Base-by-base conservation (phyloP, 371 early-diverging fungal species). In the Scutellospora calospora region DNA sequence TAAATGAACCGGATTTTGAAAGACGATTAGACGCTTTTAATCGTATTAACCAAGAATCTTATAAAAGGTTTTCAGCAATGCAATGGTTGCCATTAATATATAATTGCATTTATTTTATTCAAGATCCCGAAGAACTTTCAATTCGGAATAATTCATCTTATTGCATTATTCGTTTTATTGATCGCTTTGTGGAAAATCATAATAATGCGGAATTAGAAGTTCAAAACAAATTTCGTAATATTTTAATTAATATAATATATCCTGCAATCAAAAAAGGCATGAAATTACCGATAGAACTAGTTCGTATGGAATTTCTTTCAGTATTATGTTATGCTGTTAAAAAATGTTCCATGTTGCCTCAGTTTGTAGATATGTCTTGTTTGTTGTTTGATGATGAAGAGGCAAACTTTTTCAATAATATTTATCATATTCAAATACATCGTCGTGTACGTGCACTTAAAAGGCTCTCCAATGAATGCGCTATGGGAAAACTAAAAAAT, bases 61-160 rank as follows among this genome's bases (percentile, higher is more conserved):
- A 93, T 84, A 68, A 80, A 33, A 81, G 85, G 4, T 87, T 97
- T 14, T 88, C 87, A 51, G 84, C 91, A 29, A 86, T 87, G 27
- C 95, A 96, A 79, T 98, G 98, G 98, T 85, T 94, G 0, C 98
- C 99, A 8, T 80, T 99, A 12, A 86, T 99, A n/a, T 91, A 96
- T 83, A 97, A 97, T 83, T 88, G 97, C 76, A 78, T 95, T 20
- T 93, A 89, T 83, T 93, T 87, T 79, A 90, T 96, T 82, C 93
- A 94, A 62, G 95, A 97, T 75, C 83, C 86, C 6, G 94, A 94
- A 63, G 98, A 99, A 85, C 91, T 94, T 88, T 93, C 97, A 0
- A 91, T 97, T 33, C 93, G 98, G 65, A 93, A 94, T 71, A 94
- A 91, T 82, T 92, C 98, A 3, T 87, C 94, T 0, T 92, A 90